phyloP scores from a whole-genome alignment of 1,139 yeast genomes.

The Hyphopichia buzzinii region DNA sequence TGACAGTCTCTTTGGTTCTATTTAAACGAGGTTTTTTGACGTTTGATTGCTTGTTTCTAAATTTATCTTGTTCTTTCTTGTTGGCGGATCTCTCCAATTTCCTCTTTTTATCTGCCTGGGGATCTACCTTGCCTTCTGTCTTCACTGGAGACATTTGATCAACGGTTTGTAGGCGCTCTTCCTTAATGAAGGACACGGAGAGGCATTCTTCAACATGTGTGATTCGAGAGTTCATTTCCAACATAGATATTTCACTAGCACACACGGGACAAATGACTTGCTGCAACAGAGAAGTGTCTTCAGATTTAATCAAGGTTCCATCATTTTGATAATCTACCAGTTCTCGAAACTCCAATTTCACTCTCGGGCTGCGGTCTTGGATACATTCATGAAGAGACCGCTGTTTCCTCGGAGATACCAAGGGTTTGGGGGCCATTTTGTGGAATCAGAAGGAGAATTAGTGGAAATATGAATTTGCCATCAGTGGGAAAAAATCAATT shows the following conservation, averaged over 20 bases:
- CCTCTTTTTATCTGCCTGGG: conserved; percentile 5
- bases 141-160: not conserved
- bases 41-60: conserved; percentile 13
- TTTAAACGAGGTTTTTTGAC: conserved; percentile 6
- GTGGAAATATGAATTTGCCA: not conserved
- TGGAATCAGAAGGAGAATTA: too few species aligned
- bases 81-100: conserved; percentile 3
- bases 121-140: not conserved
- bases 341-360: not conserved
- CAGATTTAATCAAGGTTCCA: not conserved
- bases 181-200: conserved; percentile 2
- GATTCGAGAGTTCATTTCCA: conserved; percentile 42
- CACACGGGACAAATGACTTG: conserved; percentile 50
- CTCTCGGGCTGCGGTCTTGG: not conserved
- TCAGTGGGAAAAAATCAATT: not conserved
- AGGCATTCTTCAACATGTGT: conserved; percentile 62
- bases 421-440: too few species aligned
- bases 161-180: not conserved
- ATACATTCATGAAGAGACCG: not conserved
- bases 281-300: not conserved
- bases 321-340: too few species aligned
- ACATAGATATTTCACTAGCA: conserved; percentile 25
- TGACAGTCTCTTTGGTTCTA: conserved; percentile 8
- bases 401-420: not conserved
- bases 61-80: conserved; percentile 10